These are phyloP conservation scores for Chlorella ohadii DNA, from an alignment of 139 green algal genomes.

Conservation along the genomic window DNA sequence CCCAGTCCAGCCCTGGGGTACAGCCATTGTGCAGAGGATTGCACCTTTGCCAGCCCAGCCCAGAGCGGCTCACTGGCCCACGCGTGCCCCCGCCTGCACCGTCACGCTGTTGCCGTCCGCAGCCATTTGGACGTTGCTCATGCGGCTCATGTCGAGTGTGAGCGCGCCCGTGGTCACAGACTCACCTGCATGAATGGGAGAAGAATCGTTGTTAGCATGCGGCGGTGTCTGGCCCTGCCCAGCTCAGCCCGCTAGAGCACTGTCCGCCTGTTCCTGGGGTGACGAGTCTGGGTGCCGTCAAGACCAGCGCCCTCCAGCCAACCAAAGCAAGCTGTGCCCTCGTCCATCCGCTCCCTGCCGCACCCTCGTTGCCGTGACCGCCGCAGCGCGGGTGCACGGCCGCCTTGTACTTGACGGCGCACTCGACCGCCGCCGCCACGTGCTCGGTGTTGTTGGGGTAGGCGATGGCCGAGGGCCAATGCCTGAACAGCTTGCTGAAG, in stretches of 20 bases:
- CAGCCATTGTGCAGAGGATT: too few species aligned
- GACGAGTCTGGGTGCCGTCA: too few species aligned
- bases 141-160: neutral
- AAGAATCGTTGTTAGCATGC: too few species aligned
- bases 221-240: too few species aligned
- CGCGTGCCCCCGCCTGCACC: neutral
- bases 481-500: neutral
- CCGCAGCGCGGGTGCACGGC: conserved; percentile 8
- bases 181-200: neutral
- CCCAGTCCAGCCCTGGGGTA: too few species aligned
- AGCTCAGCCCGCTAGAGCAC: too few species aligned
- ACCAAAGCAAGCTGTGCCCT: too few species aligned
- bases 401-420: neutral
- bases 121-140: neutral
- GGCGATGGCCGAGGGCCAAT: conserved; percentile 3
- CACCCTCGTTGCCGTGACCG: conserved; percentile 11
- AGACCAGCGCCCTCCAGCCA: too few species aligned
- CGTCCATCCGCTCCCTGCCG: too few species aligned
- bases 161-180: neutral
- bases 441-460: neutral
- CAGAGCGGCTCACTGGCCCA: neutral
- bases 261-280: too few species aligned
- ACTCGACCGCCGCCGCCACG: neutral
- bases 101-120: neutral
- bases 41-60: too few species aligned